These are phyloP conservation scores for Daldinia eschscholtzii DNA, from an alignment of 2,329 filamentous ascomycete genomes.

Conservation along the genomic window DNA sequence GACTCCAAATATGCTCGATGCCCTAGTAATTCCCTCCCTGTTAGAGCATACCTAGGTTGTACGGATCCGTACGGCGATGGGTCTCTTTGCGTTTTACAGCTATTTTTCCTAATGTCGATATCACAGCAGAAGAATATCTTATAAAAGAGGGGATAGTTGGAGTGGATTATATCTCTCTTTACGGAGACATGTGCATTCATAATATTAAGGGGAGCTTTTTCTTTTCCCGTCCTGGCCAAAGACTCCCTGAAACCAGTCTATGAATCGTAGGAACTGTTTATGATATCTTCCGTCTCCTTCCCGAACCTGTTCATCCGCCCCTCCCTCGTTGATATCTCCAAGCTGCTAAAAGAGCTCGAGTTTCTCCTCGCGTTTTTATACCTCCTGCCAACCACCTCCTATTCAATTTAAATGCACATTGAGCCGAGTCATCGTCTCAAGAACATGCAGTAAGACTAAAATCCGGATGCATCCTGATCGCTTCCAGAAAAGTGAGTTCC, in stretches of 20 bases:
- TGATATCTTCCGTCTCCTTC: slow-evolving; percentile 15
- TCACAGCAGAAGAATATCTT: not conserved
- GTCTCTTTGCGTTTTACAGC: no score
- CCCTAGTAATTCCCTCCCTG: no score
- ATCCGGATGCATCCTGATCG: not conserved
- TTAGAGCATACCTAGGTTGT: no score
- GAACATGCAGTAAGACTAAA: not conserved
- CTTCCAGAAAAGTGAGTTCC: not conserved
- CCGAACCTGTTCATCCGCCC: not conserved
- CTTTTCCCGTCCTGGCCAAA: slow-evolving; percentile 14
- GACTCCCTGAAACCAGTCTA: slow-evolving; percentile 29
- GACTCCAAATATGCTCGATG: no score
- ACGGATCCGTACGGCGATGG: no score
- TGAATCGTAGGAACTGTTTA: slow-evolving; percentile 5
- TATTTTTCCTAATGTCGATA: not conserved
- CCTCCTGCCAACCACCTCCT: not conserved
- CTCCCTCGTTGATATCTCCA: not conserved
- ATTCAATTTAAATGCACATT: not conserved
- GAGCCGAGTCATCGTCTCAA: not conserved
- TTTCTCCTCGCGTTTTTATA: not conserved
- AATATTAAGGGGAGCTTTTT: slow-evolving; percentile 26
- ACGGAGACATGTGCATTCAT: slow-evolving; percentile 24
- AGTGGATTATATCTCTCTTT: slow-evolving; percentile 29
- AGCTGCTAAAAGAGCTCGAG: not conserved
- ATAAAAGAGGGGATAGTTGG: not conserved